A percentile compares a stretch with the other conserved stretches of the same genome.
Evolutionary conservation across 192 early-diverging fungal species (phyloP).

Genomic region (Coemansia sp.): DNA sequence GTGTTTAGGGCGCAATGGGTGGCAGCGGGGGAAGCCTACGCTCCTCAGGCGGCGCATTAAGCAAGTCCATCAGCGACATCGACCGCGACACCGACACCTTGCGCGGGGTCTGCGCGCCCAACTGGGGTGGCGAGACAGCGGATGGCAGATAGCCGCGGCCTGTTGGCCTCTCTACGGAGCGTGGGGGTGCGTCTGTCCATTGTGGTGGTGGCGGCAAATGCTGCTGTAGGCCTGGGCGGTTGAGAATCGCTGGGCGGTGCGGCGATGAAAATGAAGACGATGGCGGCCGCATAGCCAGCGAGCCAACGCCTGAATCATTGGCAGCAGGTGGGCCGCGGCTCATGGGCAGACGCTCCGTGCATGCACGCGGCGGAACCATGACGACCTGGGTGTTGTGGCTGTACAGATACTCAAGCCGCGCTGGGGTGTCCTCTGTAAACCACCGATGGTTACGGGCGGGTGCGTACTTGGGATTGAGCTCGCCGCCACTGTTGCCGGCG

Average conservation of each 20-base stretch:
- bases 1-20: constrained; percentile 16
- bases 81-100: constrained; percentile 25
- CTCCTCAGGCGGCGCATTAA: constrained; percentile 50
- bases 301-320: neutral
- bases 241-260: neutral
- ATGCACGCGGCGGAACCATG: constrained; percentile 13
- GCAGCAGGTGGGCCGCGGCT: constrained; percentile 5
- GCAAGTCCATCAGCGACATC: constrained; percentile 52
- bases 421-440: constrained; percentile 31
- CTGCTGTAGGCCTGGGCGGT: neutral
- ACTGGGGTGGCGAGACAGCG: constrained; percentile 2
- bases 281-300: neutral
- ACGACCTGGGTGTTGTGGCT: constrained; percentile 12
- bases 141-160: neutral
- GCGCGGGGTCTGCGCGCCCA: neutral
- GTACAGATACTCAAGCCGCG: constrained; percentile 42
- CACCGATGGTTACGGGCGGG: constrained; percentile 51
- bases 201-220: neutral
- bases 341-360: constrained; percentile 4
- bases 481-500: neutral
- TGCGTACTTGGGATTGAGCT: constrained; percentile 15
- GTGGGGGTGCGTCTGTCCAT: neutral
- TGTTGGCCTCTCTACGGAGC: neutral
- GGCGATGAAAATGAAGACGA: constrained; percentile 3
- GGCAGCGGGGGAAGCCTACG: constrained; percentile 51